Evolutionary conservation across 495 filamentous ascomycete genomes (phyloP).

Genomic region (Pyrenula aspistea): DNA sequence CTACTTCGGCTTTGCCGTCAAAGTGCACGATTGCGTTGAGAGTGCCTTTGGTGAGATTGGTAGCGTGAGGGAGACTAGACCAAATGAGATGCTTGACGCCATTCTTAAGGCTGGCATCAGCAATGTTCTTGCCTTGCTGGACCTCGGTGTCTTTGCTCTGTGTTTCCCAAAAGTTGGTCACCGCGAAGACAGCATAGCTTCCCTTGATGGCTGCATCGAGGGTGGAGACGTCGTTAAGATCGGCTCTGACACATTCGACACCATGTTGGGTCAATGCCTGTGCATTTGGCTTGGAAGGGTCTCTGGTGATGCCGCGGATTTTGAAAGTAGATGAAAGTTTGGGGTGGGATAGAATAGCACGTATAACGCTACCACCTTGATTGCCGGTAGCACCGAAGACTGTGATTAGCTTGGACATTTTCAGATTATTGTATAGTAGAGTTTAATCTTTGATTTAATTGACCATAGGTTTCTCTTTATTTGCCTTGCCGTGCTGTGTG

Average conservation of each 20-base stretch:
- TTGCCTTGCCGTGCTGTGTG: too few species aligned
- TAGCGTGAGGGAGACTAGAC: slow-evolving; percentile 16
- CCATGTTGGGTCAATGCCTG: slow-evolving; percentile 22
- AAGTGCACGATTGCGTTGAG: slow-evolving; percentile 45
- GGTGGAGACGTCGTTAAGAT: slow-evolving; percentile 25
- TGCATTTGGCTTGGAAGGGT: slow-evolving; percentile 29
- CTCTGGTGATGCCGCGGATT: slow-evolving; percentile 44
- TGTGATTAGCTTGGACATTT: slow-evolving; percentile 28
- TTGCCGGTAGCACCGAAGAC: slow-evolving; percentile 47
- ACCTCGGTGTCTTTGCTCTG: slow-evolving; percentile 35
- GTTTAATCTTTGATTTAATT: too few species aligned
- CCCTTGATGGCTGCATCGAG: slow-evolving; percentile 28
- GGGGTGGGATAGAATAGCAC: slow-evolving; percentile 31
- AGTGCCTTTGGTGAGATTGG: slow-evolving; percentile 18
- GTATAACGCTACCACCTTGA: slow-evolving; percentile 46
- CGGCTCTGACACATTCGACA: slow-evolving; percentile 27
- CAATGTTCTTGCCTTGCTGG: slow-evolving; percentile 43
- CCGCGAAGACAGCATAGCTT: slow-evolving; percentile 34
- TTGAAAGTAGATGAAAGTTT: slow-evolving; percentile 28
- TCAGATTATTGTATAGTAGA: background rate
- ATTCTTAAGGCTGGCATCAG: slow-evolving; percentile 31
- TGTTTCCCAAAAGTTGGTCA: slow-evolving; percentile 39
- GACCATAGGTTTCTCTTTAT: too few species aligned
- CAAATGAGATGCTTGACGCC: slow-evolving; percentile 14
- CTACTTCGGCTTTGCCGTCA: slow-evolving; percentile 47